Evolutionary conservation across 2,329 filamentous ascomycete genomes (phyloP), one percentile per base, ranked within the genome.

Genomic region (Penicillium hordei): DNA sequence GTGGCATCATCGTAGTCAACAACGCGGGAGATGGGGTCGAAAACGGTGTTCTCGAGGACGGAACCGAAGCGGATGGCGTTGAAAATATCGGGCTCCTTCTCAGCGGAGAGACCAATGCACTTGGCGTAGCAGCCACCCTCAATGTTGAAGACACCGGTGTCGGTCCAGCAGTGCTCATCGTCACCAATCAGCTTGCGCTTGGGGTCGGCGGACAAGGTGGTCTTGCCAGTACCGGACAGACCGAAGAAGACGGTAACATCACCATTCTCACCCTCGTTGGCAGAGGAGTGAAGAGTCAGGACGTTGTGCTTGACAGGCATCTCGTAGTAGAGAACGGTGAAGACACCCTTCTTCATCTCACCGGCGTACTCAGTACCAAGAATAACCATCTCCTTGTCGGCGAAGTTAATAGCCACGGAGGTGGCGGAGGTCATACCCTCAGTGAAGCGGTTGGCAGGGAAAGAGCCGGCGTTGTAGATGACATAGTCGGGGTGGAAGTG

Each of bases 241-340:
- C 94, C 94, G 81, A 99, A 99, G 89, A 99, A 99, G 70, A 99
- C 91, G 15, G 94, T 97, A 58, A 99, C 94, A 73, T 99, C 94
- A 66, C 94, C 94, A 63, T 90, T 81, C 83, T 90, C 85, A 70
- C 94, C 94, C 86, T 99, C 90, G 81, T 99, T 99, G 74, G 94
- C 94, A 9, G 94, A 99, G 17, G 94, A 99, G 85, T 99, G 94
- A 55, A 99, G 88, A 40, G 94, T 99, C 67, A 99, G 83, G 70
- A 99, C 93, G 78, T 97, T 95, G 86, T 99, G 94, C 87, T 97
- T 97, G 75, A 99, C 91, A 61, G 94, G 94, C 93, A 97, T 99
- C 84, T 99, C 94, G 83, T 97, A 99, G 86, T 96, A 99, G 76
- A 99, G 88, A 50, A 99, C 92, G 48, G 94, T 99, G 85, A 99